These are phyloP conservation scores for Zoysia japonica DNA, from an alignment of 176 grass and related monocot species.

Conservation along the genomic window DNA sequence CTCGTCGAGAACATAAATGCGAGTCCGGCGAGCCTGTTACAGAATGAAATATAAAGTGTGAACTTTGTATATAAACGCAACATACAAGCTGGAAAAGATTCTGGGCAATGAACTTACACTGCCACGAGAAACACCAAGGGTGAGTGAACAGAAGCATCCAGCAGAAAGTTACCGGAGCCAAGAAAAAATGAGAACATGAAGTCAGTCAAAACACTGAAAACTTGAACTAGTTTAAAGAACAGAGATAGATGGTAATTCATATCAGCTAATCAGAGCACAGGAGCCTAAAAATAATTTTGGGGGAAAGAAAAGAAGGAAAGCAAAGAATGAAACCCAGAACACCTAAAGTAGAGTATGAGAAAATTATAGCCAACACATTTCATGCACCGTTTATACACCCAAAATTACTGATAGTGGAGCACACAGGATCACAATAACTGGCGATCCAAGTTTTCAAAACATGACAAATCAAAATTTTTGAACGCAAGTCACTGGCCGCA, in stretches of 20 bases:
- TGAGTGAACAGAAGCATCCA: slow-evolving; percentile 23
- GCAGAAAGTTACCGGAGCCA: slow-evolving; percentile 15
- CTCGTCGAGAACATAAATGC: slow-evolving; percentile 97
- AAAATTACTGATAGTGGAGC: neutral
- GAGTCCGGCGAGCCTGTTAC: slow-evolving; percentile 80
- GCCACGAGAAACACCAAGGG: slow-evolving; percentile 9
- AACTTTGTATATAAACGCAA: neutral
- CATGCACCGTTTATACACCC: neutral
- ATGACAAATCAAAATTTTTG: no score
- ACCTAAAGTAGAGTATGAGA: neutral
- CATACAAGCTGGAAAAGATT: slow-evolving; percentile 2
- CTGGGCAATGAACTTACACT: slow-evolving; percentile 39
- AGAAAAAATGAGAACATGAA: slow-evolving; percentile 9
- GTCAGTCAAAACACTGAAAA: slow-evolving; percentile 5
- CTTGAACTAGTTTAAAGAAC: slow-evolving; percentile 5
- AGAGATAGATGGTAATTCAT: neutral
- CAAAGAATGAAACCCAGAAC: neutral
- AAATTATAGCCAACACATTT: neutral
- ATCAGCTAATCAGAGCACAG: neutral
- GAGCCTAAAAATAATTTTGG: neutral
- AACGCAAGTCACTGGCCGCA: no score
- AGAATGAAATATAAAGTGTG: slow-evolving; percentile 6
- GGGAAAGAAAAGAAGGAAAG: neutral
- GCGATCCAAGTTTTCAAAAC: neutral
- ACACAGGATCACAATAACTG: no score